These are phyloP conservation scores for Psidium guajava DNA, from an alignment of 345 rosid genomes.

Conservation along the genomic window DNA sequence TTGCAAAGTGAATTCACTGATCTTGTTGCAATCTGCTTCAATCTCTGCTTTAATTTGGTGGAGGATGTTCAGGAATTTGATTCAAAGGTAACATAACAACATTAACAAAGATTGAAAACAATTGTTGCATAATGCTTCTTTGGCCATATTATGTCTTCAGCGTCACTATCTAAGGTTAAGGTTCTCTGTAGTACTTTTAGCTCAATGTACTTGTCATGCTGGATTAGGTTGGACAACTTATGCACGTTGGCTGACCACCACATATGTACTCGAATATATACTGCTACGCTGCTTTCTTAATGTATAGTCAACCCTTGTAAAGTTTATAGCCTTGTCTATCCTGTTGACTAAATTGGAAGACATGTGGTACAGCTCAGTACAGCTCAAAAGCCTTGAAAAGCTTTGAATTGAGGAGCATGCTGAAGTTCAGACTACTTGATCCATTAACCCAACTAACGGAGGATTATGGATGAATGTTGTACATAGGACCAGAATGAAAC, in stretches of 20 bases:
- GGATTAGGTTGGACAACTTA: neutral
- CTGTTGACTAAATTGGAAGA: neutral
- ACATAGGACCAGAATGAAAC: neutral
- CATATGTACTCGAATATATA: neutral
- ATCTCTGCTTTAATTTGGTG: slow-evolving; percentile 76
- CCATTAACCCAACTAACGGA: too few relatives aligned
- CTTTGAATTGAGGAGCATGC: neutral
- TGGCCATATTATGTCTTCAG: neutral
- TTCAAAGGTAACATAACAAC: slow-evolving; percentile 52
- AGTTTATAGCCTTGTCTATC: neutral
- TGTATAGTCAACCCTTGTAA: neutral
- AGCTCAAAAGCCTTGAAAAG: neutral
- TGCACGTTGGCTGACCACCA: neutral
- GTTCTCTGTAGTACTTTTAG: neutral
- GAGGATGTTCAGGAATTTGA: slow-evolving; percentile 98
- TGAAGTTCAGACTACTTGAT: neutral
- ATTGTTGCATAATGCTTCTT: neutral
- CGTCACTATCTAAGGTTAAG: neutral
- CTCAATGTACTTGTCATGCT: neutral
- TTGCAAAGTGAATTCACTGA: slow-evolving; percentile 60
- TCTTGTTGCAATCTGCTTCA: slow-evolving; percentile 90
- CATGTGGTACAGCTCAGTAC: neutral
- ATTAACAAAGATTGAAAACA: neutral
- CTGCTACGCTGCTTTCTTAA: neutral
- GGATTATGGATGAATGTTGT: neutral